Evolutionary conservation across 495 filamentous ascomycete species (phyloP), one percentile per base, ranked within the genome.

Genomic region (Penicillium goetzii): DNA sequence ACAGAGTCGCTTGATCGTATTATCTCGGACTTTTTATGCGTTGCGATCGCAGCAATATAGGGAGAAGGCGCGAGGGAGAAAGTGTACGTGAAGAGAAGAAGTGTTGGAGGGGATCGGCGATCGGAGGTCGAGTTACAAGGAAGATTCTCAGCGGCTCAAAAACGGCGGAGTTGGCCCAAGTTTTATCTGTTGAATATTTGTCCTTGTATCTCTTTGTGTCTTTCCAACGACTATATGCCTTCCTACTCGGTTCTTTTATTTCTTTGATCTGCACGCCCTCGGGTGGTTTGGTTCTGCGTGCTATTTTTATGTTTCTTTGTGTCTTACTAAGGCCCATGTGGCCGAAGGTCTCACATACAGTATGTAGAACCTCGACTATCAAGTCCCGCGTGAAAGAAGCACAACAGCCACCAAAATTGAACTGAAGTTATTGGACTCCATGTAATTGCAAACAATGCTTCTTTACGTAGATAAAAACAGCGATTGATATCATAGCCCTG

Each of bases 401-500:
- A 17, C 4, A 53, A 21, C 3, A 17, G 4, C 8, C 14, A 11
- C 26, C 45, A 56, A 10, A 10, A 9, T 43, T 21, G n/a, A 4
- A 19, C 17, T 43, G 9, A 2, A 11, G 3, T 4, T 32, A 32
- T 3, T 23, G 43, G 12, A 47, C n/a, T 28, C 1, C 4, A n/a
- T 61, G 41, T 59, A 41, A 59, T 60, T 61, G 58, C 33, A 25
- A 19, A n/a, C 15, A 26, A 49, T 61, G 17, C 17, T 54, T 41
- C 36, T 49, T 41, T 58, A 58, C 52, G 28, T 69, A 66, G 43
- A 68, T n/a, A 60, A 65, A 34, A 28, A 33, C 8, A 47, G 53
- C 52, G 38, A 41, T 55, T n/a, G 26, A 66, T 56, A 52, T 62
- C 56, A 63, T 62, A 47, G 45, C 58, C 59, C 56, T 53, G 64